phyloP scores from a whole-genome alignment of 2,329 filamentous ascomycete genomes.

The Madurella mycetomatis region DNA sequence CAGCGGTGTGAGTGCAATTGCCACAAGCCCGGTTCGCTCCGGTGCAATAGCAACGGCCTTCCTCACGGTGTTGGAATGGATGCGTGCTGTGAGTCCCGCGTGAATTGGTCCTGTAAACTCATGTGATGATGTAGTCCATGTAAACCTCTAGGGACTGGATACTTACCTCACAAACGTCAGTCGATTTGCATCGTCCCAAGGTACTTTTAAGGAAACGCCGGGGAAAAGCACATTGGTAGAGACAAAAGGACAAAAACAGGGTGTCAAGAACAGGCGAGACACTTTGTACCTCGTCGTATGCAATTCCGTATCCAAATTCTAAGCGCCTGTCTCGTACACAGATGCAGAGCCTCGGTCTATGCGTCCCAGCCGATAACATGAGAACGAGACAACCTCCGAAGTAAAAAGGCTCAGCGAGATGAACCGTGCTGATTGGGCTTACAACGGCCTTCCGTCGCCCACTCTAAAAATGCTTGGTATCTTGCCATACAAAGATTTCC shows the following conservation, averaged over 20 bases:
- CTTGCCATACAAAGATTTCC: not conserved
- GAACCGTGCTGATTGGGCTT: not conserved
- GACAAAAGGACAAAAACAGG: not conserved
- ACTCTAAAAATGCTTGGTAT: not conserved
- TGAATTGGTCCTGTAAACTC: slow-evolving; percentile 5
- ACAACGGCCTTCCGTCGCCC: not conserved
- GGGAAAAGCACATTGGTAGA: not conserved
- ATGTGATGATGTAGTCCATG: slow-evolving; percentile 4
- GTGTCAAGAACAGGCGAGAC: not conserved
- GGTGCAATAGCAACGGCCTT: not conserved
- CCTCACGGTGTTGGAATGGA: slow-evolving; percentile 5
- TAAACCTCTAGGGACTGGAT: not conserved
- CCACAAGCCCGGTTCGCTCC: slow-evolving; percentile 10
- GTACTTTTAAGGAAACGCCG: not conserved
- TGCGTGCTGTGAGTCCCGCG: not conserved
- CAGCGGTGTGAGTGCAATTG: slow-evolving; percentile 1
- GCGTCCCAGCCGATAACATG: not conserved
- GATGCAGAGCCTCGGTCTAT: slow-evolving; percentile 5
- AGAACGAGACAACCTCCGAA: not conserved
- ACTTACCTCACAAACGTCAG: not conserved
- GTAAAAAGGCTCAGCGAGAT: slow-evolving; percentile 5
- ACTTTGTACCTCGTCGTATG: not conserved
- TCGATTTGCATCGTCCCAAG: not conserved
- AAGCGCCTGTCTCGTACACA: slow-evolving; percentile 15
- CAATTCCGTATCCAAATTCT: not conserved